Evolutionary conservation across 1,284 basidiomycete species (phyloP).

Genomic region (Apiotrichum laibachii): DNA sequence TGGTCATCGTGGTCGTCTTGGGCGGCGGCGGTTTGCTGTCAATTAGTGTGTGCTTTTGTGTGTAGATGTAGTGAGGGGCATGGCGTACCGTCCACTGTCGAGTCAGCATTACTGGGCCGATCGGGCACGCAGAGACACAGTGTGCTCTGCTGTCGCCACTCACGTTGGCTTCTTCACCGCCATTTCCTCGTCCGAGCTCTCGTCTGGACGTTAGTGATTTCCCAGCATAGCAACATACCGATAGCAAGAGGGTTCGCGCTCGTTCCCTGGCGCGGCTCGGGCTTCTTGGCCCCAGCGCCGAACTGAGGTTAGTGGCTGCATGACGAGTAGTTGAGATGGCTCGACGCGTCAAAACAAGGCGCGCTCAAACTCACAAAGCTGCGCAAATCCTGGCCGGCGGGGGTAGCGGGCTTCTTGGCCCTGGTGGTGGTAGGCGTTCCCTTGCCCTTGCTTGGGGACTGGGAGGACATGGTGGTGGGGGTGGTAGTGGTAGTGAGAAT

Average conservation of each 20-base stretch:
- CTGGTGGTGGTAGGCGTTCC: slow-evolving; percentile 8
- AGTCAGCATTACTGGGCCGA: background rate
- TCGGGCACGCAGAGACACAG: background rate
- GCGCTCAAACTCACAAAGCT: slow-evolving; percentile 23
- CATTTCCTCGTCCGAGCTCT: slow-evolving; percentile 42
- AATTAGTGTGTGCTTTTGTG: background rate
- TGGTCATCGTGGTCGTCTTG: slow-evolving; percentile 17
- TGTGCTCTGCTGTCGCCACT: slow-evolving; percentile 5
- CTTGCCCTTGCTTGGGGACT: slow-evolving; percentile 17
- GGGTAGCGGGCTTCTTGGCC: slow-evolving; percentile 9
- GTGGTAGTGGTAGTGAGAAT: background rate
- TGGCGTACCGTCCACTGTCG: too few species aligned
- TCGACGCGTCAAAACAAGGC: background rate
- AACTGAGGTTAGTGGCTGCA: background rate
- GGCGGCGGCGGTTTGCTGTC: slow-evolving; percentile 3
- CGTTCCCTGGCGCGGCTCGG: slow-evolving; percentile 2
- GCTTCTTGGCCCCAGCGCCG: slow-evolving; percentile 30
- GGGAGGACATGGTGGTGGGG: slow-evolving; percentile 10
- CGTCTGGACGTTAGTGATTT: slow-evolving; percentile 23
- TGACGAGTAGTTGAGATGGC: background rate
- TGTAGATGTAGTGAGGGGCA: background rate
- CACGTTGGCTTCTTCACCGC: slow-evolving; percentile 23
- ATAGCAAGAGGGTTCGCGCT: slow-evolving; percentile 13
- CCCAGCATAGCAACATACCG: background rate
- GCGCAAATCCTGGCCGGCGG: slow-evolving; percentile 28